Evolutionary conservation across 177 flowering plant genomes (phyloP).

Genomic region (Vitis hybrid): DNA sequence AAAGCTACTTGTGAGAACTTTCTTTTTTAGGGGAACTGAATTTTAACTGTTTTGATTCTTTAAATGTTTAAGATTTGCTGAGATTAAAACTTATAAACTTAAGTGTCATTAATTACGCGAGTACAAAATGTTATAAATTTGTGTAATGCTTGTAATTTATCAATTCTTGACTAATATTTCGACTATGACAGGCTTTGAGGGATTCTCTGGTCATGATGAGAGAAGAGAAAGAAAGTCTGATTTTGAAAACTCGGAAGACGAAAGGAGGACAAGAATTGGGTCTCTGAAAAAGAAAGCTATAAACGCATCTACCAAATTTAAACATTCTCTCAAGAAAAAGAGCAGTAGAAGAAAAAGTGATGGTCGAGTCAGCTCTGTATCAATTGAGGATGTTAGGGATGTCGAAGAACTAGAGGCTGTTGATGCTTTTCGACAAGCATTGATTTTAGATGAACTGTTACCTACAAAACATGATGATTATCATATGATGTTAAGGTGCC

Average conservation of each 20-base stretch:
- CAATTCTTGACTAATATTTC: neutral
- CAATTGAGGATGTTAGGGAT: slow-evolving; percentile 59
- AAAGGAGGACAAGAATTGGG: slow-evolving; percentile 55
- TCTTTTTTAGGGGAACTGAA: too few species aligned
- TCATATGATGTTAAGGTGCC: slow-evolving; percentile 62
- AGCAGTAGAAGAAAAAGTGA: slow-evolving; percentile 52
- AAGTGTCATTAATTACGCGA: too few species aligned
- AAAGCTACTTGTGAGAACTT: too few species aligned
- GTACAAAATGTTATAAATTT: too few species aligned
- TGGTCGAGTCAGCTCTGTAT: slow-evolving; percentile 50
- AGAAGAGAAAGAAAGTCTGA: slow-evolving; percentile 58
- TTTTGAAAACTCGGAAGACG: slow-evolving; percentile 62
- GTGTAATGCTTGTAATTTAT: neutral
- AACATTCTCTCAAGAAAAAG: slow-evolving; percentile 54
- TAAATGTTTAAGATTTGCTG: too few species aligned
- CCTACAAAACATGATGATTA: slow-evolving; percentile 51
- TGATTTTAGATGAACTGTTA: slow-evolving; percentile 46
- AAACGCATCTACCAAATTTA: slow-evolving; percentile 51
- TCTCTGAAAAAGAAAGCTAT: slow-evolving; percentile 54
- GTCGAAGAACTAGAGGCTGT: slow-evolving; percentile 53
- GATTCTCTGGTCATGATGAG: slow-evolving; percentile 58
- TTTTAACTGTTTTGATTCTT: too few species aligned
- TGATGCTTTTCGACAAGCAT: slow-evolving; percentile 48
- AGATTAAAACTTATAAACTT: too few species aligned
- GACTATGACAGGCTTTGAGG: slow-evolving; percentile 56